Conservation (phyloP, 768 basidiomycete genomes). For the Artomyces pyxidatus region DNA sequence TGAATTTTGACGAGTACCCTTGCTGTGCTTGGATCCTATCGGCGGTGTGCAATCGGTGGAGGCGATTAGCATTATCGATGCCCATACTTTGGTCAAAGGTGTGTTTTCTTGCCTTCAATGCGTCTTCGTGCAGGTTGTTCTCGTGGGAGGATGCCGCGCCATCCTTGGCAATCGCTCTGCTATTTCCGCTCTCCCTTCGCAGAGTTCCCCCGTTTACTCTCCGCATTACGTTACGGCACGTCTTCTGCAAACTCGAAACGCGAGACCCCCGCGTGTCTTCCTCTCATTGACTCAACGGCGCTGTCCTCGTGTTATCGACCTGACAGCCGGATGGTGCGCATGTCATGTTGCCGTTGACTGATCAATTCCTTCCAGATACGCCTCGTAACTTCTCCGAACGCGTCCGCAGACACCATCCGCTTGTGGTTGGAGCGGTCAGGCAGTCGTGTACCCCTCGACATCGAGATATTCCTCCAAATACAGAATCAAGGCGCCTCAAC, state of each 20-base stretch:
- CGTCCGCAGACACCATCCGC: slow-evolving; percentile 72
- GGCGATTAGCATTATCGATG: slow-evolving; percentile 54
- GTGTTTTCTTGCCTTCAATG: slow-evolving; percentile 12
- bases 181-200: not conserved
- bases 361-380: slow-evolving; percentile 44
- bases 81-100: slow-evolving; percentile 77
- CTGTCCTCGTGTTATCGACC: no score
- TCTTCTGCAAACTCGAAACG: not conserved
- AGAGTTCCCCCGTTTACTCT: not conserved
- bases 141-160: not conserved
- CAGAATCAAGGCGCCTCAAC: slow-evolving; percentile 14
- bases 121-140: not conserved
- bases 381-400: slow-evolving; percentile 57
- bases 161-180: not conserved
- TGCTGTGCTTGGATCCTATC: slow-evolving; percentile 71
- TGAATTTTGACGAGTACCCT: slow-evolving; percentile 62
- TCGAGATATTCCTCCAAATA: slow-evolving; percentile 69
- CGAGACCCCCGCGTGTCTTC: not conserved
- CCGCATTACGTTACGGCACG: not conserved
- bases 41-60: slow-evolving; percentile 61
- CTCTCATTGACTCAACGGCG: no score
- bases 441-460: slow-evolving; percentile 59
- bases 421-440: slow-evolving; percentile 82
- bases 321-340: no score
- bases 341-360: no score